These are phyloP conservation scores for Penicillium crystallinum DNA, from an alignment of 495 filamentous ascomycete genomes.

Conservation along the genomic window DNA sequence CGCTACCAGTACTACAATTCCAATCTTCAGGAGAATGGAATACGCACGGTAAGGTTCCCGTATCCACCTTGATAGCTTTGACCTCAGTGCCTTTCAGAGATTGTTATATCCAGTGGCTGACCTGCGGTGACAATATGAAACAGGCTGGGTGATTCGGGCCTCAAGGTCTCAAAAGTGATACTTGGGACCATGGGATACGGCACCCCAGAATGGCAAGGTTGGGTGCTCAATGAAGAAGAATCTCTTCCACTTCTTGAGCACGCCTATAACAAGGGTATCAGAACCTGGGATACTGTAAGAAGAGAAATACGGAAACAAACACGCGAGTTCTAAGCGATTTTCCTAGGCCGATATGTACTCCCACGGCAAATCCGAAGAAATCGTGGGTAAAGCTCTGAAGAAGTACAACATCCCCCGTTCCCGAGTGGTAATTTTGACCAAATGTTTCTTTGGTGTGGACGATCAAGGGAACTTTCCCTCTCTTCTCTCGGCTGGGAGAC, in stretches of 20 bases:
- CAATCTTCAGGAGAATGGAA: too few species aligned
- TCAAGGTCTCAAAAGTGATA: slow-evolving; percentile 55
- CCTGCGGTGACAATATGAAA: too few species aligned
- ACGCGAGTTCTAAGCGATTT: not conserved
- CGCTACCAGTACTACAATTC: too few species aligned
- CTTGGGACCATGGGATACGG: slow-evolving; percentile 52
- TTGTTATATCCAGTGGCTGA: too few species aligned
- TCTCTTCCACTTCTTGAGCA: slow-evolving; percentile 43
- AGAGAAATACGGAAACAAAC: too few species aligned
- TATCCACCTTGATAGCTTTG: too few species aligned
- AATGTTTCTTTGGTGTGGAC: slow-evolving; percentile 64
- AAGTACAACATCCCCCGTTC: slow-evolving; percentile 71
- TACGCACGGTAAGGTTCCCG: too few species aligned
- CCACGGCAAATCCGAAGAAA: slow-evolving; percentile 63
- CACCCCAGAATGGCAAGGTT: slow-evolving; percentile 44
- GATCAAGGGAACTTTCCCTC: slow-evolving; percentile 29
- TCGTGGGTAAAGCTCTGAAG: slow-evolving; percentile 74
- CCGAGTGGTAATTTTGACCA: slow-evolving; percentile 71
- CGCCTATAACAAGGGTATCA: slow-evolving; percentile 47
- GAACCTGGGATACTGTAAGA: slow-evolving; percentile 70
- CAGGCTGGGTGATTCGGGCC: slow-evolving; percentile 51
- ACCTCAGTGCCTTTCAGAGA: too few species aligned
- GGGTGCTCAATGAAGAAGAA: slow-evolving; percentile 52
- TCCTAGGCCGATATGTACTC: slow-evolving; percentile 59
- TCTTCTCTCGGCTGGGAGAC: slow-evolving; percentile 25